Evolutionary conservation across 805 yeast species (phyloP).

Genomic region (Saccharomycopsis oosterbeekiorum): DNA sequence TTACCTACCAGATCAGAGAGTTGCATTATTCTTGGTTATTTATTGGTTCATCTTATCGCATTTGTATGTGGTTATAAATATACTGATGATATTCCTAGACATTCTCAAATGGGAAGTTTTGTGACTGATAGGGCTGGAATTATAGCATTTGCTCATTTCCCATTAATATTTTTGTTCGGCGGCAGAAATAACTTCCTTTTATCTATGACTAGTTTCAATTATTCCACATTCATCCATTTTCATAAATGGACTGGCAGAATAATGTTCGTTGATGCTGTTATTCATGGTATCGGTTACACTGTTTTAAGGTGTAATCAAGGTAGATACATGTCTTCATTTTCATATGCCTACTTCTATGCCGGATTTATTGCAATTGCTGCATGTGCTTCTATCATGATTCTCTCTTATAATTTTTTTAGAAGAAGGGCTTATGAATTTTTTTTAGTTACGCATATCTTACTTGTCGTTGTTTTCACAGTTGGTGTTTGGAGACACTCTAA

Average conservation of each 20-base stretch:
- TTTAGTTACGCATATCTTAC: constrained; percentile 42
- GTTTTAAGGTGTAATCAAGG: not conserved
- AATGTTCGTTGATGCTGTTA: constrained; percentile 23
- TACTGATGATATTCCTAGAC: constrained; percentile 24
- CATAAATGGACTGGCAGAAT: constrained; percentile 59
- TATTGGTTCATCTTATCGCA: constrained; percentile 25
- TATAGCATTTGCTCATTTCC: constrained; percentile 34
- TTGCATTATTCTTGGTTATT: constrained; percentile 27
- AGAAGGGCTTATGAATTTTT: constrained; percentile 49
- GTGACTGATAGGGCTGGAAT: constrained; percentile 32
- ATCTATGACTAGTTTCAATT: constrained; percentile 51
- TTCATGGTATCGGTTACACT: constrained; percentile 11
- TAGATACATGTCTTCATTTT: not conserved
- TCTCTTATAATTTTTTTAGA: constrained; percentile 42
- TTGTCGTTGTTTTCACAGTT: constrained; percentile 44
- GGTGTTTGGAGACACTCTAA: constrained; percentile 52
- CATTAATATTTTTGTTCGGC: constrained; percentile 51
- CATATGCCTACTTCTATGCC: constrained; percentile 32
- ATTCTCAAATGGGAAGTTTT: constrained; percentile 31
- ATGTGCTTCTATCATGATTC: constrained; percentile 34
- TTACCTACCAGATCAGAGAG: constrained; percentile 34
- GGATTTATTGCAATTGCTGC: constrained; percentile 37
- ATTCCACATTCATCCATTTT: constrained; percentile 49
- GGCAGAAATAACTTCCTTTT: constrained; percentile 65
- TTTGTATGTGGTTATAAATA: constrained; percentile 23